Evolutionary conservation across 768 basidiomycete genomes (phyloP), one percentile per base, ranked within the genome.

Genomic region (Russula brevipes): DNA sequence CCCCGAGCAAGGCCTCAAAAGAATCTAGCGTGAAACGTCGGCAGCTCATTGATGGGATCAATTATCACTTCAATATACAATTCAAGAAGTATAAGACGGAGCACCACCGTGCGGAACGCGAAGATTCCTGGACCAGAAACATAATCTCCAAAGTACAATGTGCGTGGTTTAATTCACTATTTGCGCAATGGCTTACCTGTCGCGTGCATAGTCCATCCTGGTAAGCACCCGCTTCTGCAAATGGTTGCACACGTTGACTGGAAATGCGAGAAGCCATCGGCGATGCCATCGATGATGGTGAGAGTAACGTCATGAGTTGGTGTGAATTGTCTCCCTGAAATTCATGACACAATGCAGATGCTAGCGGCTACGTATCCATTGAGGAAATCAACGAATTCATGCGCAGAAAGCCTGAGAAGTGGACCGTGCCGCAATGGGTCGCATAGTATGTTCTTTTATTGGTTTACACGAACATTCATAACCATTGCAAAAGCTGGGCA

Each of bases 241-340:
- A 24, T 52, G 14, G 36, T 5, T 14, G 41, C 30, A 12, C 39
- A 19, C n/a, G n/a, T 5, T 59, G 42, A 59, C 14, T 7, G 5
- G n/a, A 14, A n/a, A 44, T 42, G 16, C 31, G 17, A 35, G 33
- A 63, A 65, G 64, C 64, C 16, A 65, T 65, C 17, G 60, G 64
- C 17, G 64, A 63, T 17, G 64, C 64, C 38, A 62, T 65, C 12
- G 64, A 63, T 24, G 60, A 65, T 16, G 64, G 64, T 65, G 54
- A 41, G 54, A 44, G 19, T n/a, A 17, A 33, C 35, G 35, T 8
- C 14, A 17, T 8, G n/a, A 38, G 31, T 49, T 45, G 36, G 19
- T 2, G n/a, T 31, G 8, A 14, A 30, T 17, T 10, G 1, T 33
- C 31, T 33, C n/a, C 24, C 44, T 61, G 42, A 52, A 17, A 16